phyloP scores from a whole-genome alignment of 768 basidiomycete species.

The Xerocomus brunneocitrinus region DNA sequence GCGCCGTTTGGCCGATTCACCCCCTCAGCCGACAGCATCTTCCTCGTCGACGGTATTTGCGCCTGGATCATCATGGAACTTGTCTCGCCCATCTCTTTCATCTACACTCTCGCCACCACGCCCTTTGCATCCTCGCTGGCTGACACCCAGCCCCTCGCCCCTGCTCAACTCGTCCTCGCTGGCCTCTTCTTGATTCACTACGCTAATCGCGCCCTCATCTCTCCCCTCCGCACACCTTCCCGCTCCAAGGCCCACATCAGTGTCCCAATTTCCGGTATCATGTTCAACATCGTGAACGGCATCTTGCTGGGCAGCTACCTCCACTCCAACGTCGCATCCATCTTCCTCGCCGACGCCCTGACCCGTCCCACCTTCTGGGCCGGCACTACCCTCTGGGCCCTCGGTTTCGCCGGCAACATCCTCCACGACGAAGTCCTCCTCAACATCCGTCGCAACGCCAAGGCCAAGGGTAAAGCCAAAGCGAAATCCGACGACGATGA shows the following conservation, averaged over 20 bases:
- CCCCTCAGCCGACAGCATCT: conserved; percentile 38
- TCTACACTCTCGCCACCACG: conserved; percentile 44
- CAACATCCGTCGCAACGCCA: conserved; percentile 67
- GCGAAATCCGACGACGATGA: conserved; percentile 25
- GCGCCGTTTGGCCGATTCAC: conserved; percentile 83
- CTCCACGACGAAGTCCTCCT: conserved; percentile 88
- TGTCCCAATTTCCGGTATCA: conserved; percentile 50
- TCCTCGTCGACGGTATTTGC: conserved; percentile 54
- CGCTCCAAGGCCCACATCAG: conserved; percentile 70
- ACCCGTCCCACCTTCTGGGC: conserved; percentile 49
- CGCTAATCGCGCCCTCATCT: conserved; percentile 74
- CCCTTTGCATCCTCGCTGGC: conserved; percentile 41
- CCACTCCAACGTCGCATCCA: conserved; percentile 48
- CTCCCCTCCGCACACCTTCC: conserved; percentile 74
- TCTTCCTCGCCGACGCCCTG: conserved; percentile 36
- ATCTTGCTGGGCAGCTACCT: conserved; percentile 67
- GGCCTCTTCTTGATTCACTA: conserved; percentile 72
- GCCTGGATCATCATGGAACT: conserved; percentile 82
- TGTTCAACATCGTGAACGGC: conserved; percentile 75
- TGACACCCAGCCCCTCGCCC: conserved; percentile 28
- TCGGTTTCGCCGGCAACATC: conserved; percentile 76
- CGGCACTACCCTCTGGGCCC: conserved; percentile 62
- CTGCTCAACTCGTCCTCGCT: conserved; percentile 48
- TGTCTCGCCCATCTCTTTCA: conserved; percentile 53
- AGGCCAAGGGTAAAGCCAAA: conserved; percentile 30